Evolutionary conservation across 805 yeast species (phyloP).

Genomic region (Sungouiozyma ichnusensis): DNA sequence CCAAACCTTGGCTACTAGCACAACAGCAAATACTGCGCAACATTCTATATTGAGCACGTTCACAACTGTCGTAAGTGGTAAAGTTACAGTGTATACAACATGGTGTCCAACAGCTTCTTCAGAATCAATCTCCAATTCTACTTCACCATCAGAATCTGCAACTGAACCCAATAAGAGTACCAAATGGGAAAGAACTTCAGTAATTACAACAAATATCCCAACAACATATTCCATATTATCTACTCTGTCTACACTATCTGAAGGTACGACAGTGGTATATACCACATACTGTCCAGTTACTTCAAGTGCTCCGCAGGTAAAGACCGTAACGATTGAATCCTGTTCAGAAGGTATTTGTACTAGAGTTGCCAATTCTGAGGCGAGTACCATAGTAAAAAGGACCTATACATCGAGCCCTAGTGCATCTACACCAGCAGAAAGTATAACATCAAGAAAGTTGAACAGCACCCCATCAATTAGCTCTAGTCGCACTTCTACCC

Average conservation of each 20-base stretch:
- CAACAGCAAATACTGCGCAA: not conserved
- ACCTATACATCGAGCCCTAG: not conserved
- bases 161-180: not conserved
- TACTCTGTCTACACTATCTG: slow-evolving; percentile 24
- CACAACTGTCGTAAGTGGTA: slow-evolving; percentile 6
- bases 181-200: not conserved
- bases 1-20: not conserved
- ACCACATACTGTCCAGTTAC: slow-evolving; percentile 34
- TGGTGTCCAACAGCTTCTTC: slow-evolving; percentile 6
- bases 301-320: not conserved
- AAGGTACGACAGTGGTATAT: slow-evolving; percentile 29
- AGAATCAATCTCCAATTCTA: not conserved
- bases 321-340: not conserved
- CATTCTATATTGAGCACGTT: slow-evolving; percentile 1
- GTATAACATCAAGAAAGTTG: not conserved
- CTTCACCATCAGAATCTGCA: not conserved
- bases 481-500: not conserved
- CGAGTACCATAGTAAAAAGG: not conserved
- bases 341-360: not conserved
- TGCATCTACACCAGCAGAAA: not conserved
- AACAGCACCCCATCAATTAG: not conserved
- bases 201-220: not conserved
- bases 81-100: slow-evolving; percentile 7
- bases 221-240: slow-evolving; percentile 10
- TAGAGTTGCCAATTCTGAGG: not conserved